Percentiles rank a stretch among this genome's conserved stretches.
Conservation (phyloP, 306 rosid genomes). For the Neltuma alba region DNA sequence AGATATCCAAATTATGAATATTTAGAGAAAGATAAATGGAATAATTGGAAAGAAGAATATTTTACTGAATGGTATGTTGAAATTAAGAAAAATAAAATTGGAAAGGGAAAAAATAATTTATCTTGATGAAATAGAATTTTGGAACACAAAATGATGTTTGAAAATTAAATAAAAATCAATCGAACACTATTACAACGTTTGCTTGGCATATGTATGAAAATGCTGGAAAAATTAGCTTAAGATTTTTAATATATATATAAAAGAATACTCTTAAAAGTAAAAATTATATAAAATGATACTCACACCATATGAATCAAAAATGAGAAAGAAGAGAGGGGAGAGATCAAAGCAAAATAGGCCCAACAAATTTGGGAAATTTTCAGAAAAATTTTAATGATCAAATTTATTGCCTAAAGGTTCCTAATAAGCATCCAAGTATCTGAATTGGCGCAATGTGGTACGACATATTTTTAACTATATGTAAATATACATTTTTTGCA, state of each 20-base stretch:
- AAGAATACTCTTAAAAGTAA: neutral
- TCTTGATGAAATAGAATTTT: neutral
- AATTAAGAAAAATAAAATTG: too few relatives aligned
- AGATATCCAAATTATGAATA: too few relatives aligned
- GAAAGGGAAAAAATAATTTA: neutral
- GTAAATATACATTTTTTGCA: too few relatives aligned
- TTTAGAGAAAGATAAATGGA: too few relatives aligned
- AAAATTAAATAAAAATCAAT: neutral
- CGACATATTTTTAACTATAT: too few relatives aligned
- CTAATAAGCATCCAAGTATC: too few relatives aligned
- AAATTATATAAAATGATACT: neutral
- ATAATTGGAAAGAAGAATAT: too few relatives aligned
- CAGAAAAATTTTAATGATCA: too few relatives aligned
- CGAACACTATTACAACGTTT: neutral
- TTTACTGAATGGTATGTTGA: neutral
- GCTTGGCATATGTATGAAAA: neutral
- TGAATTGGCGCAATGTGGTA: too few relatives aligned
- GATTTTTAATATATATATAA: neutral
- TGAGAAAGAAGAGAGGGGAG: neutral
- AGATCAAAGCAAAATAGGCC: neutral
- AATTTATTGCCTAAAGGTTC: too few relatives aligned
- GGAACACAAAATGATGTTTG: neutral
- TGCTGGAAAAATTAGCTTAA: neutral
- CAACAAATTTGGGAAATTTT: too few relatives aligned
- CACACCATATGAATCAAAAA: neutral